A percentile compares a stretch with the other conserved stretches of the same genome.
These are phyloP conservation scores for Neopestalotiopsis rosae DNA, from an alignment of 2,329 filamentous ascomycete species.

Conservation along the genomic window DNA sequence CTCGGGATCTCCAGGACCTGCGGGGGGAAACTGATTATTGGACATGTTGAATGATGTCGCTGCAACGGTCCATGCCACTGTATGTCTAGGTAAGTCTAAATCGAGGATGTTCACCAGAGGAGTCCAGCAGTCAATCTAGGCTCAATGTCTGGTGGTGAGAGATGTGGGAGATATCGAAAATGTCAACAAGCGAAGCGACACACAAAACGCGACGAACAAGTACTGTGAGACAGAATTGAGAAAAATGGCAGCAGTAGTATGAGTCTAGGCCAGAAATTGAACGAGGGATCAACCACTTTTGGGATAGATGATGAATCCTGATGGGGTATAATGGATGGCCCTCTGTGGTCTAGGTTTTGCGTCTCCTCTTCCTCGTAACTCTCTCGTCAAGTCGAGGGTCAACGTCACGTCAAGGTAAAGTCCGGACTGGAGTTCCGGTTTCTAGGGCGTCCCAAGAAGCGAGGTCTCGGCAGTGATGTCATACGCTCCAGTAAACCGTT, in stretches of 20 bases:
- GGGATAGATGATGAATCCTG: neutral
- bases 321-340: neutral
- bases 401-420: slow-evolving; percentile 7
- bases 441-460: neutral
- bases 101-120: neutral
- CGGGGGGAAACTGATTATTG: neutral
- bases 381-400: neutral
- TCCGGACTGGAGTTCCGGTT: neutral
- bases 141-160: neutral
- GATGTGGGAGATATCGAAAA: neutral
- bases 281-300: neutral
- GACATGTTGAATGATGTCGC: slow-evolving; percentile 7
- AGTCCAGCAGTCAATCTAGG: neutral
- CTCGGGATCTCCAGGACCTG: neutral
- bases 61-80: neutral
- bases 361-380: neutral
- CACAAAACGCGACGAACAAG: neutral
- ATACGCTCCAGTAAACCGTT: slow-evolving; percentile 1
- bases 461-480: slow-evolving; percentile 9
- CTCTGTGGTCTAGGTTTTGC: neutral
- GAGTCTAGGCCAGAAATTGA: too few relatives aligned
- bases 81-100: neutral
- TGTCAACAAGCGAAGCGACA: neutral
- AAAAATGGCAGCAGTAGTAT: too few relatives aligned
- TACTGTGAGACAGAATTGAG: too few relatives aligned